These are phyloP conservation scores for Fusarium coffeatum DNA, from an alignment of 2,329 filamentous ascomycete species.

Conservation along the genomic window DNA sequence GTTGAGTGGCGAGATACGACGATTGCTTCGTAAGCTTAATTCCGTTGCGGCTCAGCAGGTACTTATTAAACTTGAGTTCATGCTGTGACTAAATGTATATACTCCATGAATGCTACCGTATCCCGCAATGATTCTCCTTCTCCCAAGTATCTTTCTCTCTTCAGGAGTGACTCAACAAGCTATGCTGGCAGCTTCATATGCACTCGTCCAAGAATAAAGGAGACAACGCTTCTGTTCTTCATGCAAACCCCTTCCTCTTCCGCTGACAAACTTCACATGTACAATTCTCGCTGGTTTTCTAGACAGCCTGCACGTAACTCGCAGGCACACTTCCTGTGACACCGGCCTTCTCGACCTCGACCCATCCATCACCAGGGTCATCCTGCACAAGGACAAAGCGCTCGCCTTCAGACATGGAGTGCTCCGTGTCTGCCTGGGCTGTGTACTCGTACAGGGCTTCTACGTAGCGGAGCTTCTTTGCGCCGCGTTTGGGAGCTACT, in stretches of 20 bases:
- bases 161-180: constrained; percentile 1
- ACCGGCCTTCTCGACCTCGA: constrained; percentile 93
- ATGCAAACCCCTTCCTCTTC: background rate
- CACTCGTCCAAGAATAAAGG: background rate
- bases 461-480: constrained; percentile 93
- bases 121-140: constrained; percentile 1
- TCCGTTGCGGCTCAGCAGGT: constrained; percentile 6
- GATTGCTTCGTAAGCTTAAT: constrained; percentile 30
- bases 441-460: constrained; percentile 93
- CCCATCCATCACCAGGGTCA: constrained; percentile 94
- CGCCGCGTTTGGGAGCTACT: constrained; percentile 88
- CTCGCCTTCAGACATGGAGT: constrained; percentile 91
- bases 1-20: constrained; percentile 24
- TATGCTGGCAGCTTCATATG: constrained; percentile 21
- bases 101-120: constrained; percentile 22
- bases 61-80: constrained; percentile 3
- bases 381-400: constrained; percentile 89
- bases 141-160: constrained; percentile 18
- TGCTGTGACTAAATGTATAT: constrained; percentile 21
- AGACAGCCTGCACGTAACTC: constrained; percentile 87
- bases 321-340: constrained; percentile 90
- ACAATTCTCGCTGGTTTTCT: constrained; percentile 44
- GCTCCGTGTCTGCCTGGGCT: constrained; percentile 86
- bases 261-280: constrained; percentile 19
- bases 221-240: background rate